These are phyloP conservation scores for Sugiyamaella marilandica DNA, from an alignment of 805 yeast genomes.

Conservation along the genomic window DNA sequence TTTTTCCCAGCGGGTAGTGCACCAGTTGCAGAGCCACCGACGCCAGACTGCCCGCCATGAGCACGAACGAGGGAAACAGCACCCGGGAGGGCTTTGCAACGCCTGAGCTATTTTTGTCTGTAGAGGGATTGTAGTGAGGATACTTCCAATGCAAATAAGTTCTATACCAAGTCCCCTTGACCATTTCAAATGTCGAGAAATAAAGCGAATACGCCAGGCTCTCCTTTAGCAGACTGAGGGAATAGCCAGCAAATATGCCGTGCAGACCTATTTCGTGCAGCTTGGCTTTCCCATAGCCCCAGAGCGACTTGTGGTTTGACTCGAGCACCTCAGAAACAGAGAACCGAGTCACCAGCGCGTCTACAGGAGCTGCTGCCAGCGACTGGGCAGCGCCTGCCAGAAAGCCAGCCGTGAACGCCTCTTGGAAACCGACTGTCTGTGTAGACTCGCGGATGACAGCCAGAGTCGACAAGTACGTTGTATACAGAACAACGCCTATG, in stretches of 20 bases:
- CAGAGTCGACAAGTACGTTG: constrained; percentile 57
- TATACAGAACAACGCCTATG: constrained; percentile 82
- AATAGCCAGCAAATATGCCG: constrained; percentile 88
- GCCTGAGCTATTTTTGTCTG: constrained; percentile 7
- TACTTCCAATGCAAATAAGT: constrained; percentile 25
- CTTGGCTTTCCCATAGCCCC: constrained; percentile 71
- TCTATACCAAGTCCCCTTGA: constrained; percentile 49
- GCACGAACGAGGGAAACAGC: constrained; percentile 62
- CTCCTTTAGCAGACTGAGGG: constrained; percentile 74
- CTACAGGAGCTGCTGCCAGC: constrained; percentile 89
- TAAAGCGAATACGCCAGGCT: constrained; percentile 77
- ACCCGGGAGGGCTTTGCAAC: constrained; percentile 37
- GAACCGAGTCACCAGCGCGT: constrained; percentile 82
- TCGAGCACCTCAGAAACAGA: constrained; percentile 66
- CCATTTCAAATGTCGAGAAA: constrained; percentile 72
- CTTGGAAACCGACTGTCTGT: background rate
- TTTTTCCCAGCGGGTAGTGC: constrained; percentile 75
- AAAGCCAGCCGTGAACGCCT: constrained; percentile 67
- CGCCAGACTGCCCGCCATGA: constrained; percentile 84
- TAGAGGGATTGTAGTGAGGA: constrained; percentile 23
- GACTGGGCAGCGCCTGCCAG: constrained; percentile 85
- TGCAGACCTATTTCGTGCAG: constrained; percentile 67
- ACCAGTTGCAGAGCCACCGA: constrained; percentile 70
- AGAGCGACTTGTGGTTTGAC: constrained; percentile 63
- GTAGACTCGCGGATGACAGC: constrained; percentile 18